Percentiles rank a stretch among this genome's conserved stretches.
phyloP scores from a whole-genome alignment of 768 basidiomycete species.

The Lanmaoa pseudosensibilis region DNA sequence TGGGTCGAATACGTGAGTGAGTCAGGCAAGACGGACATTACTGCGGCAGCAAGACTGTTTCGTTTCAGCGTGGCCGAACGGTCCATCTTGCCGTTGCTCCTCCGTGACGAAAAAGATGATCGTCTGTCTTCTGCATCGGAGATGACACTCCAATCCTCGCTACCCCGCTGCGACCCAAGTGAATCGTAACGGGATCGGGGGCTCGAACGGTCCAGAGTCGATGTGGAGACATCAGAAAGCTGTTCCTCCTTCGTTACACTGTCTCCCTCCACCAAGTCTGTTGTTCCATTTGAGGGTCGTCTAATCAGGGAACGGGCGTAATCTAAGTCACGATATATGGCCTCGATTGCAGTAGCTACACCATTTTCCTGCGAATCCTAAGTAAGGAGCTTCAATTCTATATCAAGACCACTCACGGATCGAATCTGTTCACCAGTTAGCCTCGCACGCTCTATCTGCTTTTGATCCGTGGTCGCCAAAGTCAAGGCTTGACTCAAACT shows the following conservation, averaged over 20 bases:
- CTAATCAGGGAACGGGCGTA: conserved; percentile 90
- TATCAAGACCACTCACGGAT: conserved; percentile 46
- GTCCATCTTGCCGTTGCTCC: conserved; percentile 39
- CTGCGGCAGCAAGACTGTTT: conserved; percentile 60
- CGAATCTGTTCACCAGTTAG: conserved; percentile 86
- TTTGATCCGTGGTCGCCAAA: conserved; percentile 81
- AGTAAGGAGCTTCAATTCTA: neutral
- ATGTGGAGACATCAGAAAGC: conserved; percentile 27
- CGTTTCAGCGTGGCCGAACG: conserved; percentile 50
- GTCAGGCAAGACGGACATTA: conserved; percentile 62
- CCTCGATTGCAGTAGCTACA: conserved; percentile 90
- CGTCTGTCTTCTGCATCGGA: conserved; percentile 69
- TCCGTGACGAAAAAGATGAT: conserved; percentile 55
- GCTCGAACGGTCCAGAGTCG: conserved; percentile 33
- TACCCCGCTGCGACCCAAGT: conserved; percentile 54
- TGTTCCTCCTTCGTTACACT: conserved; percentile 34
- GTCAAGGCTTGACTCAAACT: conserved; percentile 74
- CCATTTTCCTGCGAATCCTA: conserved; percentile 76
- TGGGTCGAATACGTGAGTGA: conserved; percentile 44
- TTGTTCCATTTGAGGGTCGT: conserved; percentile 34
- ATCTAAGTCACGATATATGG: conserved; percentile 94
- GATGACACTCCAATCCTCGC: conserved; percentile 88
- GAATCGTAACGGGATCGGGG: conserved; percentile 55
- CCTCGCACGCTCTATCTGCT: conserved; percentile 85
- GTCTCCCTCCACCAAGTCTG: conserved; percentile 21